Conservation (phyloP, 495 filamentous ascomycete species). For the Neurospora pannonica region DNA sequence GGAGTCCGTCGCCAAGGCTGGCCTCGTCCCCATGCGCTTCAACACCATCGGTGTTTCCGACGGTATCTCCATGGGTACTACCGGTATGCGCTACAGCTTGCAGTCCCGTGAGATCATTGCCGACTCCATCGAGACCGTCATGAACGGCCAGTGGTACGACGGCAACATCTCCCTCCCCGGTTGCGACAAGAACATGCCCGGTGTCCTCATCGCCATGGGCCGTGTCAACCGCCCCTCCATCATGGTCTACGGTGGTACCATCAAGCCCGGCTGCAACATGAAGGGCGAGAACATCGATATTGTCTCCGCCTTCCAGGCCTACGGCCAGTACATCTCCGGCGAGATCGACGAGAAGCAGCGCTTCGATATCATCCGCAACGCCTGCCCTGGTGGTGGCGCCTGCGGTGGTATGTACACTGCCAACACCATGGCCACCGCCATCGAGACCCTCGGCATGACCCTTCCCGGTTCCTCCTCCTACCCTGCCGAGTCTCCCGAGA, state of each 20-base stretch:
- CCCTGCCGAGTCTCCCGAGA: constrained; percentile 78
- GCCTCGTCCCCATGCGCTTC: constrained; percentile 81
- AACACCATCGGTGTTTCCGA: constrained; percentile 95
- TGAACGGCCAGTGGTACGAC: constrained; percentile 99
- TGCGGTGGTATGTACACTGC: constrained; percentile 99
- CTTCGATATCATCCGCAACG: constrained; percentile 90
- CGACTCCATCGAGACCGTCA: constrained; percentile 96
- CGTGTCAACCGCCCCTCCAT: constrained; percentile 84
- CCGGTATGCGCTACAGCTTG: constrained; percentile 87
- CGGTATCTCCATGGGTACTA: constrained; percentile 72
- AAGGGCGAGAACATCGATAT: constrained; percentile 80
- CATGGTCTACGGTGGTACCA: constrained; percentile 96
- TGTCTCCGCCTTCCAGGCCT: constrained; percentile 94
- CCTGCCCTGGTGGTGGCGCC: constrained; percentile 86
- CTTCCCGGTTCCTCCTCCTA: constrained; percentile 88
- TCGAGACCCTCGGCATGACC: constrained; percentile 93
- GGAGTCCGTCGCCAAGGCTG: constrained; percentile 73
- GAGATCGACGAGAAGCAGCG: constrained; percentile 86
- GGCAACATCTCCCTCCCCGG: constrained; percentile 97
- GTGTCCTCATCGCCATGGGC: constrained; percentile 96
- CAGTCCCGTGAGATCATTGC: constrained; percentile 95
- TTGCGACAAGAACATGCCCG: constrained; percentile 99
- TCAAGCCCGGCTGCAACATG: constrained; percentile 80
- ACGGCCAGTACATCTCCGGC: constrained; percentile 87
- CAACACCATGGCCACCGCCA: constrained; percentile 97